A percentile compares a stretch with the other conserved stretches of the same genome.
Evolutionary conservation across 805 yeast species (phyloP).

Genomic region (Ogataea saltuana): DNA sequence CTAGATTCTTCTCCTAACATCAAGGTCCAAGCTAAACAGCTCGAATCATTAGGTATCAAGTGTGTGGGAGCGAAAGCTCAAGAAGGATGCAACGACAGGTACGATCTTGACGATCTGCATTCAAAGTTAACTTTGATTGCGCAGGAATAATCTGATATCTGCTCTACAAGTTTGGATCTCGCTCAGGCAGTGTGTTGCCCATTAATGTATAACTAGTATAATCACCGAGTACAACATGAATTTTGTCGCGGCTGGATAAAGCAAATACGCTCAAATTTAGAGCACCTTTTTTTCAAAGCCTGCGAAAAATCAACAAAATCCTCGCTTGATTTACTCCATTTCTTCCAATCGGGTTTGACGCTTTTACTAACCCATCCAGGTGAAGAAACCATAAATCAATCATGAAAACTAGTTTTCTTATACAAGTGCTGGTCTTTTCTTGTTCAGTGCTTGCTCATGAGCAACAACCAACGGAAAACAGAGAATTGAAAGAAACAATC

Average conservation of each 20-base stretch:
- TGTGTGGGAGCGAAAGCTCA: constrained; percentile 45
- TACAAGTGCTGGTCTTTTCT: background rate
- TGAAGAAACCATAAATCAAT: background rate
- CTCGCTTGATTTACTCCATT: background rate
- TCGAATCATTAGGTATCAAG: constrained; percentile 45
- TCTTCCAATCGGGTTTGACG: too few relatives aligned
- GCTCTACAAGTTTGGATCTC: background rate
- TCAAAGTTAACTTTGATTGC: constrained; percentile 8
- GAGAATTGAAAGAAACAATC: constrained; percentile 41
- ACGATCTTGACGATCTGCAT: constrained; percentile 45
- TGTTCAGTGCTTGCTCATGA: constrained; percentile 5
- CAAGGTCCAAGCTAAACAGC: constrained; percentile 43
- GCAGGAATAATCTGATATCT: background rate
- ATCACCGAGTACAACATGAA: too few relatives aligned
- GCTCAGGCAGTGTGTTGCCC: background rate
- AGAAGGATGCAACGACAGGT: constrained; percentile 30
- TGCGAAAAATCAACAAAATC: background rate
- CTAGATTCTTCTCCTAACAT: constrained; percentile 50
- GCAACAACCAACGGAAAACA: constrained; percentile 13
- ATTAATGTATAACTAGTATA: too few relatives aligned
- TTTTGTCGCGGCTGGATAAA: too few relatives aligned
- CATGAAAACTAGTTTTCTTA: constrained; percentile 3
- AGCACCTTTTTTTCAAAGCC: too few relatives aligned
- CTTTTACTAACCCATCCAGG: too few relatives aligned
- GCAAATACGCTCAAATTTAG: background rate